These are phyloP conservation scores for Phytophthora sojae DNA, from an alignment of 352 stramenopile species.

Conservation along the genomic window DNA sequence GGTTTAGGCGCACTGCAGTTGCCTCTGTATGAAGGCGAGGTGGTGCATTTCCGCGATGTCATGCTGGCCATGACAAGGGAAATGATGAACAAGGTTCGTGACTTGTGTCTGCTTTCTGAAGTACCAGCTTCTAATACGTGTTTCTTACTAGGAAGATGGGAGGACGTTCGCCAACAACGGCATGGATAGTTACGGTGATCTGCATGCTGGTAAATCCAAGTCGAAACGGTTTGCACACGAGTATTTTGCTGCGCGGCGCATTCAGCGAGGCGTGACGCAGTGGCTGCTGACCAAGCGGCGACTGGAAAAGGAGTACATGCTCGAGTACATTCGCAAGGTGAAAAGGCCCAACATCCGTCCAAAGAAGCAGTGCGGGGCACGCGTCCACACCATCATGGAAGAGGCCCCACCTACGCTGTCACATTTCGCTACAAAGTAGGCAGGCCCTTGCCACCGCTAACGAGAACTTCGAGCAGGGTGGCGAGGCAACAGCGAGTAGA, in stretches of 20 bases:
- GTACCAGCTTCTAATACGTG: not conserved
- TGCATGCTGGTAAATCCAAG: not conserved
- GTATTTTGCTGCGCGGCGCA: not conserved
- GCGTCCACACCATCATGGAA: not conserved
- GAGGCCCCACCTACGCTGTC: not conserved
- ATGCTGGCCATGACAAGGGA: constrained; percentile 73
- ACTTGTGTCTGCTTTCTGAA: not conserved
- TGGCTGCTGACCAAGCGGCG: not conserved
- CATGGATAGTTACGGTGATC: not conserved
- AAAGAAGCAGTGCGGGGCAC: not conserved
- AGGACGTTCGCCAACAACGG: not conserved
- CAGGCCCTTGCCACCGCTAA: not conserved
- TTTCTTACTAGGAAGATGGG: not conserved
- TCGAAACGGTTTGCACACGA: not conserved
- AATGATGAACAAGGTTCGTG: constrained; percentile 64
- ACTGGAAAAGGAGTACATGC: not conserved
- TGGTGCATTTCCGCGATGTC: constrained; percentile 86
- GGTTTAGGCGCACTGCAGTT: constrained; percentile 59
- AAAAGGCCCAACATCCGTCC: not conserved
- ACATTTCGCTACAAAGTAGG: too few relatives aligned
- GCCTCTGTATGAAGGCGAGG: constrained; percentile 75
- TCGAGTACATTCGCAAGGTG: not conserved
- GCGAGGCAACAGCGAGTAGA: not conserved
- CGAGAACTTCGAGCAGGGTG: not conserved
- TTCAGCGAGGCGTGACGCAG: not conserved